These are phyloP conservation scores for Cynanchum wilfordii DNA, from an alignment of 257 asterid species.

Conservation along the genomic window DNA sequence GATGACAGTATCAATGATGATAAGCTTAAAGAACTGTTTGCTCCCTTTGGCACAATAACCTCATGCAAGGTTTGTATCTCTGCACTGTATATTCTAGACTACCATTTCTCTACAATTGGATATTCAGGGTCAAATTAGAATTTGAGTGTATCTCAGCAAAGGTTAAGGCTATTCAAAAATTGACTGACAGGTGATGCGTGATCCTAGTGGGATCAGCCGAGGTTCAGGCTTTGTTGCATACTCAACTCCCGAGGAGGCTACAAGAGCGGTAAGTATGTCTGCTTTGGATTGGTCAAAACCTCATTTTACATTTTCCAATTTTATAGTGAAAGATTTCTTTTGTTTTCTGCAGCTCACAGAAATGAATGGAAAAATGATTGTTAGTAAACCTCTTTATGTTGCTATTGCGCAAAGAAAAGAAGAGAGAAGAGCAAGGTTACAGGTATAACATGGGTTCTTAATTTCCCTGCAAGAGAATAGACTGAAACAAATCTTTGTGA, in stretches of 20 bases:
- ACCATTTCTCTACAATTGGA: not conserved
- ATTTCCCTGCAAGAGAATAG: not conserved
- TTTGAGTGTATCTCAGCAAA: not conserved
- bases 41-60: conserved; percentile 70
- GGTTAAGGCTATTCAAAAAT: conserved; percentile 1
- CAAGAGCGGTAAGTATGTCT: conserved; percentile 65
- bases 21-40: conserved; percentile 71
- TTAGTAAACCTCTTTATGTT: conserved; percentile 81
- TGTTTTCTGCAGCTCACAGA: conserved; percentile 52
- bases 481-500: not conserved
- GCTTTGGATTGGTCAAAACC: not conserved
- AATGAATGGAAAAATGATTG: conserved; percentile 86
- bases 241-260: conserved; percentile 80
- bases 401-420: conserved; percentile 94
- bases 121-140: not conserved
- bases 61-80: conserved; percentile 73
- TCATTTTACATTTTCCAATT: not conserved
- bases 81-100: not conserved
- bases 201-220: conserved; percentile 78
- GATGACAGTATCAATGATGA: conserved; percentile 85
- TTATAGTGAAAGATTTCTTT: not conserved
- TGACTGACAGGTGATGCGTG: conserved; percentile 72
- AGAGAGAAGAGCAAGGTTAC: conserved; percentile 82
- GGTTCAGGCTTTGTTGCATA: conserved; percentile 97
- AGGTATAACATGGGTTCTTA: conserved; percentile 40